These are phyloP conservation scores for Elsinoe ampelina DNA, from an alignment of 2,329 filamentous ascomycete genomes.

Conservation along the genomic window DNA sequence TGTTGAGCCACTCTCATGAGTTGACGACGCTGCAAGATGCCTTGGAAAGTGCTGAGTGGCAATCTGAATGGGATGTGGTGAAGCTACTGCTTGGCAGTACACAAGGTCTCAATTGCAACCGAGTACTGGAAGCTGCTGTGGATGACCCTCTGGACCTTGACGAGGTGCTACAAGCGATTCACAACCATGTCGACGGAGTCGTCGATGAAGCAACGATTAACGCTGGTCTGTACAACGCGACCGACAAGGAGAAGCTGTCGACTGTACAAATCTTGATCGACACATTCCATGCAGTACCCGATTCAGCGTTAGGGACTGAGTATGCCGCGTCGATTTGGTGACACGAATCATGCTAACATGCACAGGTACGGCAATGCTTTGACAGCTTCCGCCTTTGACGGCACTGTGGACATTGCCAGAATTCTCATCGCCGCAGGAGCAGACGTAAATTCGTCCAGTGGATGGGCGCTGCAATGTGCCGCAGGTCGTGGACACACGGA, in stretches of 20 bases:
- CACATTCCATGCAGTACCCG: background rate
- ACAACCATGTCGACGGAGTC: background rate
- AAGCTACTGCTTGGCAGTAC: background rate
- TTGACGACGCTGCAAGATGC: background rate
- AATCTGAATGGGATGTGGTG: background rate
- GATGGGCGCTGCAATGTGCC: background rate
- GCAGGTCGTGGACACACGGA: background rate
- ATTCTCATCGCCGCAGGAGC: background rate
- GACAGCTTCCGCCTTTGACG: slow-evolving; percentile 1
- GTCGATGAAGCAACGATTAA: background rate
- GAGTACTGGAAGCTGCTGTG: background rate
- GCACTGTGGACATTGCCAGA: background rate
- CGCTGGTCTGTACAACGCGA: background rate
- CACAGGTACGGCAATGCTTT: background rate
- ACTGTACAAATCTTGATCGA: background rate
- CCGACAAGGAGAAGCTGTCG: background rate
- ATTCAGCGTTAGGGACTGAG: background rate
- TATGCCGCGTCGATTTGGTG: background rate
- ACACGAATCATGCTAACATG: background rate
- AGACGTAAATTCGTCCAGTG: background rate
- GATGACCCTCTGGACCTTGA: background rate
- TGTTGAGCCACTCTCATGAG: background rate
- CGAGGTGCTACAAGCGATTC: background rate
- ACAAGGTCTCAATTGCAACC: background rate
- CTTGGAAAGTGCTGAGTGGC: background rate